Conservation (phyloP, 805 yeast species). For the Saturnispora halmiae region DNA sequence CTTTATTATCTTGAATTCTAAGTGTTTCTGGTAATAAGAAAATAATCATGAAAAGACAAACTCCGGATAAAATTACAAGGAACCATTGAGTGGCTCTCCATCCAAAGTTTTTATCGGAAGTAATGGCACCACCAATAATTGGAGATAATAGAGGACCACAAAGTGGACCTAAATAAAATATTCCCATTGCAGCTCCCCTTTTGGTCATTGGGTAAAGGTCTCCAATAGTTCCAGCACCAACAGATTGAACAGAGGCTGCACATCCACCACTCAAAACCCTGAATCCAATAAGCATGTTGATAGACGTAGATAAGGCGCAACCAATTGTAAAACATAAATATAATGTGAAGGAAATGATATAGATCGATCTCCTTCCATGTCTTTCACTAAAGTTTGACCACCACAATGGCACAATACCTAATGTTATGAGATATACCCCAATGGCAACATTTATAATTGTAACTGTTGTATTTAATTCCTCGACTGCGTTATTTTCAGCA, state of each 20-base stretch:
- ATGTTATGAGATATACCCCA: slow-evolving; percentile 63
- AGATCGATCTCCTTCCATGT: slow-evolving; percentile 67
- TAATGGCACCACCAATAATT: slow-evolving; percentile 67
- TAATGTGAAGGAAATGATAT: slow-evolving; percentile 55
- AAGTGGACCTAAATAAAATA: slow-evolving; percentile 71
- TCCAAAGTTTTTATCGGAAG: slow-evolving; percentile 49
- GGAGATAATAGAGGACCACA: slow-evolving; percentile 78
- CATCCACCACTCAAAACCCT: slow-evolving; percentile 71
- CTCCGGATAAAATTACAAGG: slow-evolving; percentile 56
- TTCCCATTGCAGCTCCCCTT: slow-evolving; percentile 74
- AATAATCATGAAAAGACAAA: slow-evolving; percentile 38
- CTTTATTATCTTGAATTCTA: slow-evolving; percentile 50
- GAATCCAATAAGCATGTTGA: slow-evolving; percentile 55
- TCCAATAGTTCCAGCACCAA: slow-evolving; percentile 82
- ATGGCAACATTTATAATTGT: slow-evolving; percentile 66
- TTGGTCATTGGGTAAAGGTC: slow-evolving; percentile 60
- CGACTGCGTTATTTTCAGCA: slow-evolving; percentile 53
- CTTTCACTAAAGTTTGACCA: slow-evolving; percentile 77
- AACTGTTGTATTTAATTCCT: slow-evolving; percentile 45
- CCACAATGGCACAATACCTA: slow-evolving; percentile 82
- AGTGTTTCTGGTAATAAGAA: slow-evolving; percentile 74
- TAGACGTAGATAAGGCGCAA: slow-evolving; percentile 53
- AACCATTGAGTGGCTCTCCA: slow-evolving; percentile 92
- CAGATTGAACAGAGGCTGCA: slow-evolving; percentile 79
- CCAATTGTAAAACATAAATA: slow-evolving; percentile 65